These are phyloP conservation scores for Amanita molliuscula DNA, from an alignment of 768 basidiomycete species.

Conservation along the genomic window DNA sequence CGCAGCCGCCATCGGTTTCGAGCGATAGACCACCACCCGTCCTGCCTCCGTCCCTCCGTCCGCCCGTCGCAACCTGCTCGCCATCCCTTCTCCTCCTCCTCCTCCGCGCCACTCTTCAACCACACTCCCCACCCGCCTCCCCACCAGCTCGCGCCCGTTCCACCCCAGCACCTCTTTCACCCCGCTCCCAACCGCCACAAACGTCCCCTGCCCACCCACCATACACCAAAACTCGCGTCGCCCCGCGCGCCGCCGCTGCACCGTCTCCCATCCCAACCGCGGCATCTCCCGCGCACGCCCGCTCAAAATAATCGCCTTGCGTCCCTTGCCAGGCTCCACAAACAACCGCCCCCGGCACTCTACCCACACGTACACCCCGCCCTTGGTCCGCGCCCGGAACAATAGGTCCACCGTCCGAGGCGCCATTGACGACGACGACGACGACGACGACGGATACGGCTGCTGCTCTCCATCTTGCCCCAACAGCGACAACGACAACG, in stretches of 20 bases:
- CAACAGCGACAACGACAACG: not conserved
- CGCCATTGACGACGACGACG: not conserved
- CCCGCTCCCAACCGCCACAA: constrained; percentile 39
- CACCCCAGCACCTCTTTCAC: constrained; percentile 60
- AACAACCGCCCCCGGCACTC: constrained; percentile 85
- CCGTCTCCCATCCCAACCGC: constrained; percentile 45
- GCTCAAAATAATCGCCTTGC: constrained; percentile 89
- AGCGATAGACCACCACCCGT: constrained; percentile 19
- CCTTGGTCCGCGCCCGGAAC: constrained; percentile 70
- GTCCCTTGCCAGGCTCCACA: constrained; percentile 86
- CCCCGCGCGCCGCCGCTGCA: constrained; percentile 22
- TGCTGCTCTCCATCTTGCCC: not conserved
- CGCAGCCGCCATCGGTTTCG: constrained; percentile 12
- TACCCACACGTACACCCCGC: constrained; percentile 70
- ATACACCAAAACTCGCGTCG: constrained; percentile 44
- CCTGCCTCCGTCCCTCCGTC: constrained; percentile 19
- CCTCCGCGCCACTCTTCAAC: constrained; percentile 7
- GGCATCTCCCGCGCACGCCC: constrained; percentile 69
- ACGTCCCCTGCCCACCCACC: constrained; percentile 32
- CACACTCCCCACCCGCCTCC: constrained; percentile 31
- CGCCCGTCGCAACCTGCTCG: constrained; percentile 27
- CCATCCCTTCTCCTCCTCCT: constrained; percentile 12
- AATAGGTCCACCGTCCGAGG: constrained; percentile 72
- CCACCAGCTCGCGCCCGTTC: constrained; percentile 41
- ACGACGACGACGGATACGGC: not conserved